phyloP scores from a whole-genome alignment of 305 asterid genomes.

The Fraxinus latifolia region DNA sequence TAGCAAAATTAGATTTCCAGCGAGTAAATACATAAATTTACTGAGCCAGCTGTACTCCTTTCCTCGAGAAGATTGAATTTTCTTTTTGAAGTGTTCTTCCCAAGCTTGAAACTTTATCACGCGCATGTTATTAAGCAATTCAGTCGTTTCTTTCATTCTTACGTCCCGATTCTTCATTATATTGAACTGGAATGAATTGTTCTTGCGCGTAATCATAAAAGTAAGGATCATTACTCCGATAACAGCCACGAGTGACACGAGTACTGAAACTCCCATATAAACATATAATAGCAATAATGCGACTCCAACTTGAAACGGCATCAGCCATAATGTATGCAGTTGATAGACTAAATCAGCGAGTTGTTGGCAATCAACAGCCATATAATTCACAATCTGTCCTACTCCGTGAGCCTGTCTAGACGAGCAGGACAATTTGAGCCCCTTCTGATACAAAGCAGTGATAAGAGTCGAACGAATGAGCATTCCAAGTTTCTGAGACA shows the following conservation, averaged over 20 bases:
- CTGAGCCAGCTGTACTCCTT: constrained; percentile 49
- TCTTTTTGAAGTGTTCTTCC: constrained; percentile 60
- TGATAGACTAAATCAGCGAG: constrained; percentile 52
- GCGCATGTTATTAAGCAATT: constrained; percentile 52
- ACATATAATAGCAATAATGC: constrained; percentile 45
- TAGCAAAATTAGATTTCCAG: constrained; percentile 34
- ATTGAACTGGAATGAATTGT: constrained; percentile 41
- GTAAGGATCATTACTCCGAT: constrained; percentile 29
- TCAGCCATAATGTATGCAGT: constrained; percentile 57
- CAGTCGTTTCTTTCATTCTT: constrained; percentile 59
- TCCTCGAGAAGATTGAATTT: constrained; percentile 39
- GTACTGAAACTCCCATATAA: constrained; percentile 42
- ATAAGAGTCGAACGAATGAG: constrained; percentile 52
- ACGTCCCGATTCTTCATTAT: constrained; percentile 50
- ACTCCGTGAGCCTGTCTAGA: constrained; percentile 67
- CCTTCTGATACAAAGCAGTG: constrained; percentile 54
- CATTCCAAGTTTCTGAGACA: constrained; percentile 58
- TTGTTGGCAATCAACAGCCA: constrained; percentile 72
- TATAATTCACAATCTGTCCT: constrained; percentile 72
- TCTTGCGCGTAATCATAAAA: constrained; percentile 23
- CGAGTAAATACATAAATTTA: constrained; percentile 39
- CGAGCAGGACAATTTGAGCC: constrained; percentile 46
- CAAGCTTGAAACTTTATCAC: constrained; percentile 75
- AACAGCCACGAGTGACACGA: constrained; percentile 37
- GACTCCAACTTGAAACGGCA: constrained; percentile 55